Evolutionary conservation across 257 asterid species (phyloP).

Genomic region (Parsonsia alboflavescens): DNA sequence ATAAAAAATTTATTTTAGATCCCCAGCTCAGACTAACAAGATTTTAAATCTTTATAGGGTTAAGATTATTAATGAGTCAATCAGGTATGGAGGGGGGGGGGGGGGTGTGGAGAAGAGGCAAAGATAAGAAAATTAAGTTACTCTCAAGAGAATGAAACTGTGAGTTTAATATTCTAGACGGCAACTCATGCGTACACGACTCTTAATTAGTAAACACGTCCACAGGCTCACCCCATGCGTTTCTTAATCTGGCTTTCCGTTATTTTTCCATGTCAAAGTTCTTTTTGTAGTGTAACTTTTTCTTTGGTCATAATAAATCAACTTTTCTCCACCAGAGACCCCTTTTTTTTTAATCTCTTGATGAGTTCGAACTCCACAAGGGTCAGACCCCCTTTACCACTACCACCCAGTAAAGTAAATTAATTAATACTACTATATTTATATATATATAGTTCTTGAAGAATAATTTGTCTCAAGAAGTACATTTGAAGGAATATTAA

Average conservation of each 20-base stretch:
- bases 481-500: constrained; percentile 7
- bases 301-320: neutral
- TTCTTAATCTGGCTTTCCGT: neutral
- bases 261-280: constrained; percentile 3
- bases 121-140: too few species aligned
- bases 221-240: neutral
- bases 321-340: neutral
- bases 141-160: too few species aligned
- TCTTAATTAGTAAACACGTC: too few species aligned
- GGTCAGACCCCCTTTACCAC: neutral
- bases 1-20: too few species aligned
- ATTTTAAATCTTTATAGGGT: too few species aligned
- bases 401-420: neutral
- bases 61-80: too few species aligned
- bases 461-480: neutral
- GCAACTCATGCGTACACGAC: too few species aligned
- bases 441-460: neutral
- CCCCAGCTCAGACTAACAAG: too few species aligned
- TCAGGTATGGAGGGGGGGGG: too few species aligned
- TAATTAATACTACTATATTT: neutral
- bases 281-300: constrained; percentile 5
- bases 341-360: neutral
- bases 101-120: too few species aligned
- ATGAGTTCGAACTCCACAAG: neutral
- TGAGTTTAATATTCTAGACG: too few species aligned